Percentiles rank a stretch among this genome's conserved stretches.
phyloP scores from a whole-genome alignment of 345 rosid species.

The Anastatica hierochuntica region DNA sequence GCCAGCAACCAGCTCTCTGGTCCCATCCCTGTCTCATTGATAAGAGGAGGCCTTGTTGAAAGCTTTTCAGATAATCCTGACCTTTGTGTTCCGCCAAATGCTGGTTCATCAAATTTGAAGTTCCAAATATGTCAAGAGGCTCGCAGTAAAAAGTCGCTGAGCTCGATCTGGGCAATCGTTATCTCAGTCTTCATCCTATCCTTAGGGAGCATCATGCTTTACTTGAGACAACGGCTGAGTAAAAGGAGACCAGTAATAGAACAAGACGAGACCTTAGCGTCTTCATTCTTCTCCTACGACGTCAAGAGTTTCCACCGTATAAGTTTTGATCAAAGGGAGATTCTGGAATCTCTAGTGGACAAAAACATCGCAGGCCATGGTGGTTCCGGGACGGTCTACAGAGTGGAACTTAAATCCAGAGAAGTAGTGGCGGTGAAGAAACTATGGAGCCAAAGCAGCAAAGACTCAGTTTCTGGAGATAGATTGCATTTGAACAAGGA shows the following conservation, averaged over 20 bases:
- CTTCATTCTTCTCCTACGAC: slow-evolving; percentile 63
- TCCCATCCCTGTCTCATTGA: slow-evolving; percentile 63
- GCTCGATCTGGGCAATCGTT: slow-evolving; percentile 51
- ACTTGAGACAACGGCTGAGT: slow-evolving; percentile 42
- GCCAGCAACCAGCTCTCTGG: slow-evolving; percentile 76
- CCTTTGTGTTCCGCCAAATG: slow-evolving; percentile 73
- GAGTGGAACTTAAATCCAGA: slow-evolving; percentile 43
- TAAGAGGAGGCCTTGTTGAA: slow-evolving; percentile 60
- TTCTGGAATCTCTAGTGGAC: slow-evolving; percentile 55
- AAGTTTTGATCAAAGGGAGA: slow-evolving; percentile 62
- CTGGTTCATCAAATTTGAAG: slow-evolving; percentile 35
- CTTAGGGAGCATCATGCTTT: slow-evolving; percentile 49
- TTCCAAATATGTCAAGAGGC: slow-evolving; percentile 52
- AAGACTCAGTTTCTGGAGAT: slow-evolving; percentile 48
- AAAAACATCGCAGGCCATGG: slow-evolving; percentile 88
- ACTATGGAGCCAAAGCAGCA: slow-evolving; percentile 50
- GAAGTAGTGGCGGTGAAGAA: slow-evolving; percentile 86
- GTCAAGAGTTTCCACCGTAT: slow-evolving; percentile 80
- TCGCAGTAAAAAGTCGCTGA: slow-evolving; percentile 36
- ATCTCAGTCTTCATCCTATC: slow-evolving; percentile 41
- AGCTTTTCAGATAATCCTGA: slow-evolving; percentile 81
- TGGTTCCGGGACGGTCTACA: slow-evolving; percentile 79
- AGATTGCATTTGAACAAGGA: slow-evolving; percentile 39
- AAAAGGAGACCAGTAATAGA: slow-evolving; percentile 39
- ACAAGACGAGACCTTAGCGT: slow-evolving; percentile 44